Conservation (phyloP, 768 basidiomycete genomes). For the Scleroderma citrinum region DNA sequence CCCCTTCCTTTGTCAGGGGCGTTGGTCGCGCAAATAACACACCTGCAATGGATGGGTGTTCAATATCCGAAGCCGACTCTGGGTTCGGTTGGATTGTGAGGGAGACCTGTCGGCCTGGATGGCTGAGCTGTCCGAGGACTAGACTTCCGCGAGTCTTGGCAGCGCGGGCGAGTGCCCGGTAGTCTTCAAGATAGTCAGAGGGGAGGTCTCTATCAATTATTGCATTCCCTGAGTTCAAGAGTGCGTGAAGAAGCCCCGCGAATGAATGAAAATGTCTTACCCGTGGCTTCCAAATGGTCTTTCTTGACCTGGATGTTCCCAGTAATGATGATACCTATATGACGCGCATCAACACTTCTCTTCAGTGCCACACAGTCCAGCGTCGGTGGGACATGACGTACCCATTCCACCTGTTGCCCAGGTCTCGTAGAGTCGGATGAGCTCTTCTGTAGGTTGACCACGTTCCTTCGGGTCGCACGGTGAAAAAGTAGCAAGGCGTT, state of each 20-base stretch:
- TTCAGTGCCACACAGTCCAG: not conserved
- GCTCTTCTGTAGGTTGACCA: constrained; percentile 29
- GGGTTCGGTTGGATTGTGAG: constrained; percentile 31
- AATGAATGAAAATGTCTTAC: constrained; percentile 7
- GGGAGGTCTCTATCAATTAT: constrained; percentile 27
- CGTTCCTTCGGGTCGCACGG: constrained; percentile 23
- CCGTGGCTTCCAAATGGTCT: constrained; percentile 29
- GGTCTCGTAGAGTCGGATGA: constrained; percentile 29
- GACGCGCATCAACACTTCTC: not conserved
- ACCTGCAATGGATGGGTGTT: constrained; percentile 29
- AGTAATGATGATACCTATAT: constrained; percentile 27
- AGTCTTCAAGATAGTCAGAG: constrained; percentile 17
- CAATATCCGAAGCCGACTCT: constrained; percentile 29
- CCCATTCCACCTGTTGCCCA: constrained; percentile 29
- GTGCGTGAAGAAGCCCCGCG: not conserved
- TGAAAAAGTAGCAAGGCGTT: constrained; percentile 31
- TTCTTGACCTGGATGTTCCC: constrained; percentile 32
- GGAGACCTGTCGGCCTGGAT: constrained; percentile 30
- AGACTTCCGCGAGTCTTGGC: constrained; percentile 27
- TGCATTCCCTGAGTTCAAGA: constrained; percentile 19
- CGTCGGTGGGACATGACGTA: constrained; percentile 2
- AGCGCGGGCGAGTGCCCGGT: constrained; percentile 20
- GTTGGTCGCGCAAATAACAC: constrained; percentile 26
- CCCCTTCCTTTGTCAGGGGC: constrained; percentile 41
- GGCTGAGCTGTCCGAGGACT: constrained; percentile 28